Base-by-base conservation (phyloP, 306 rosid genomes). In the Datisca glomerata region DNA sequence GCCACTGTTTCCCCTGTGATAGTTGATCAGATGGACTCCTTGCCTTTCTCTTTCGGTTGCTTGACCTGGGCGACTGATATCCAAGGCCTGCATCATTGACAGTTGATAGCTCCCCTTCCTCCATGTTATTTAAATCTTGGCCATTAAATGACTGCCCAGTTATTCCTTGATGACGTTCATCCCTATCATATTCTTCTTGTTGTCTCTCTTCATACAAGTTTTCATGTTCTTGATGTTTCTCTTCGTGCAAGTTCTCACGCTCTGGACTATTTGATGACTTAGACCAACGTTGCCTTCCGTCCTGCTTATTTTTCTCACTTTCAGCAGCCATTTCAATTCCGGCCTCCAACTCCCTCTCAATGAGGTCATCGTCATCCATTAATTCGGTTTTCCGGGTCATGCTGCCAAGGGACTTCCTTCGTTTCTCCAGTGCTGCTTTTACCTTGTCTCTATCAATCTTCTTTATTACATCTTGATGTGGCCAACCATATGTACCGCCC, bases 321-420 rank as follows among this genome's bases (percentile, higher is more conserved):
- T 72, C 86, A 34, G 78, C 63, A 48, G 87, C 77, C 53, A 84
- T 51, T 55, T 91, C 98, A 18, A 91, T 74, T 36, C 97, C 97
- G 69, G 86, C 93, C 71, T 91, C 98, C 29, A 91, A 71, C 64
- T 84, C 96, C 73, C 77, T 80, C 63, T 89, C 98, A 50, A 91
- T 84, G 47, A 91, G 78, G 66, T 91, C 98, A 59, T 91, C 98
- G 43, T 91, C 96, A 57, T 91, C 85, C 86, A 91, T 68, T 45
- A 64, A 29, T 55, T 91, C 98, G 35, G 74, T 48, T 55, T 73
- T 91, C 54, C 76, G 67, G 28, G 86, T 68, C 38, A 80, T 50
- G 47, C 76, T 71, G 34, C 79, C 81, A 47, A 71, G 43, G 33
- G 78, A 62, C 65, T 78, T 91, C 86, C 86, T 80, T 41, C 98